These are phyloP conservation scores for Amyloporia xantha DNA, from an alignment of 768 basidiomycete genomes.

Conservation along the genomic window DNA sequence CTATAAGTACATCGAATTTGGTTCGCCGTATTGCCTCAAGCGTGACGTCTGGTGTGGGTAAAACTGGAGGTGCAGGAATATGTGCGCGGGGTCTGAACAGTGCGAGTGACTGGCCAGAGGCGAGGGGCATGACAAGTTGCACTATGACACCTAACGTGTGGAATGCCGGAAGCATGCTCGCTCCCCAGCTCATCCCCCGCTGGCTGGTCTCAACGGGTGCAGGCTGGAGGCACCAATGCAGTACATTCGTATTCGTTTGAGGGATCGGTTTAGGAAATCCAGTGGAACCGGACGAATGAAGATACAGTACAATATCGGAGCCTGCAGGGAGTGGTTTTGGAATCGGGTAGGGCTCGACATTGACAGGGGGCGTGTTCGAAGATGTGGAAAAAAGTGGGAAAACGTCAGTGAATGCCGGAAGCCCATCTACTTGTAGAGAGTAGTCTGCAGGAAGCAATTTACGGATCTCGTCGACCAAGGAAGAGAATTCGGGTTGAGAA, in stretches of 20 bases:
- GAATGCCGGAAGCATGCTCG: constrained; percentile 1
- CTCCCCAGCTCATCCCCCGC: not conserved
- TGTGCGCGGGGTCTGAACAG: constrained; percentile 16
- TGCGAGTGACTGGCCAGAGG: constrained; percentile 10
- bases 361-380: not conserved
- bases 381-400: constrained; percentile 8
- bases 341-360: constrained; percentile 6
- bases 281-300: constrained; percentile 40
- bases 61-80: constrained; percentile 9
- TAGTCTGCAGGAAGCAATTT: constrained; percentile 11
- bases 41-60: constrained; percentile 11
- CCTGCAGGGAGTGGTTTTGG: not conserved
- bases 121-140: not conserved
- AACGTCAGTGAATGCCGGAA: constrained; percentile 8
- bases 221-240: constrained; percentile 11
- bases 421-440: constrained; percentile 12
- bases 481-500: constrained; percentile 24
- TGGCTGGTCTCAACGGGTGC: constrained; percentile 4
- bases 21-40: not conserved
- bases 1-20: not conserved
- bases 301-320: constrained; percentile 24
- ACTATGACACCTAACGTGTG: constrained; percentile 3
- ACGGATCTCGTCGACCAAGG: constrained; percentile 26
- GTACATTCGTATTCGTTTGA: constrained; percentile 11
- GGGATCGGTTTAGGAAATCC: constrained; percentile 24